Percentiles rank a stretch among this genome's conserved stretches.
Evolutionary conservation across 257 asterid genomes (phyloP).

Genomic region (Nicotiana obtusifolia): DNA sequence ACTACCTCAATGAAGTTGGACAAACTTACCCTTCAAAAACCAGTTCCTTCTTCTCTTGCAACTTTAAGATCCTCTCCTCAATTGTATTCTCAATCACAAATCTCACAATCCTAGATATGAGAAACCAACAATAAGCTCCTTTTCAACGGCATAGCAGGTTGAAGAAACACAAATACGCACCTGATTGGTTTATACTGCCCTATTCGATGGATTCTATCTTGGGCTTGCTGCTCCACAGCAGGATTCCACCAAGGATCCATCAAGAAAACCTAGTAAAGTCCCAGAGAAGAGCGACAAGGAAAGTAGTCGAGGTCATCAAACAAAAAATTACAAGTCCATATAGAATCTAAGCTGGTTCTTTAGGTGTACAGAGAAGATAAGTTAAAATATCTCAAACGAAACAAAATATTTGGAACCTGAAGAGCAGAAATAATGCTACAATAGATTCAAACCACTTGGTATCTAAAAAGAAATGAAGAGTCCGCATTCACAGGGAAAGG

Average conservation of each 20-base stretch:
- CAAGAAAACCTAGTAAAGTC: constrained; percentile 66
- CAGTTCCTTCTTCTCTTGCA: constrained; percentile 95
- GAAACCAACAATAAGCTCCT: constrained; percentile 5
- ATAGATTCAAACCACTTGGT: background rate
- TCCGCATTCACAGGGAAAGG: background rate
- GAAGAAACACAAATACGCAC: constrained; percentile 24
- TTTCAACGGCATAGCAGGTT: background rate
- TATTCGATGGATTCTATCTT: constrained; percentile 91
- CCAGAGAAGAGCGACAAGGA: constrained; percentile 12
- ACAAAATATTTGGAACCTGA: background rate
- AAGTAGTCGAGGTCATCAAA: constrained; percentile 1
- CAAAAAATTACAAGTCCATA: background rate
- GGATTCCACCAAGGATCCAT: constrained; percentile 99
- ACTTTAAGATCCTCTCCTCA: constrained; percentile 85
- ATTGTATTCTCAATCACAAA: constrained; percentile 76
- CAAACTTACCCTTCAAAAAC: constrained; percentile 85
- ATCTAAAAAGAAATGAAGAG: background rate
- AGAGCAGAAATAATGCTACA: background rate
- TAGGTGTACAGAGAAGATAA: background rate
- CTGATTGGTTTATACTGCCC: constrained; percentile 91
- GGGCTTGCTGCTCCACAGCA: constrained; percentile 94
- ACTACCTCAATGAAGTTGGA: background rate
- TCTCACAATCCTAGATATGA: constrained; percentile 62
- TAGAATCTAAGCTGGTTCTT: background rate
- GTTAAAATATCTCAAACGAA: constrained; percentile 1